Evolutionary conservation across 2,329 filamentous ascomycete species (phyloP).

Genomic region (Knoxdaviesia proteae): DNA sequence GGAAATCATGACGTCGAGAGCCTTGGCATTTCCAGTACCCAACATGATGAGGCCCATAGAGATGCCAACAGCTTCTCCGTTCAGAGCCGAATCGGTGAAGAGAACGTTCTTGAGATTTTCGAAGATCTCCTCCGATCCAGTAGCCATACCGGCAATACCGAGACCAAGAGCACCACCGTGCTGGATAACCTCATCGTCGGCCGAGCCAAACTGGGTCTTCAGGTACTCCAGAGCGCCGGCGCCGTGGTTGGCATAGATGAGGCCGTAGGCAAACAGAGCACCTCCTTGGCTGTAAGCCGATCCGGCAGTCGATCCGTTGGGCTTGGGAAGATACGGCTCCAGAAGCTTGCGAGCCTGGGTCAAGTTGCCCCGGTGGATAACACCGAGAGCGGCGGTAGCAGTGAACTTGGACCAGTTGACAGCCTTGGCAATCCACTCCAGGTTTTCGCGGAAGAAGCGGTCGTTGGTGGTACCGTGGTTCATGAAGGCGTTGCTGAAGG

Average conservation of each 20-base stretch:
- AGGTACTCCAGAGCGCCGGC: slow-evolving; percentile 72
- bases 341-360: slow-evolving; percentile 83
- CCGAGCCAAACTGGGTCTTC: slow-evolving; percentile 50
- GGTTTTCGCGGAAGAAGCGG: slow-evolving; percentile 93
- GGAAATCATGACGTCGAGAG: slow-evolving; percentile 87
- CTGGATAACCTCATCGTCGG: slow-evolving; percentile 82
- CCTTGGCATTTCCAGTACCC: slow-evolving; percentile 86
- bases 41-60: slow-evolving; percentile 97
- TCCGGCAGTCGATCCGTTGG: slow-evolving; percentile 36
- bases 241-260: slow-evolving; percentile 95
- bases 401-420: slow-evolving; percentile 99
- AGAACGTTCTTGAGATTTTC: slow-evolving; percentile 77
- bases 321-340: slow-evolving; percentile 76
- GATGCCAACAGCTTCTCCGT: slow-evolving; percentile 87
- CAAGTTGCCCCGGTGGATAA: slow-evolving; percentile 90
- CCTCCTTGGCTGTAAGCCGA: slow-evolving; percentile 94
- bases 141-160: slow-evolving; percentile 94
- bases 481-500: slow-evolving; percentile 98
- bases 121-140: slow-evolving; percentile 74
- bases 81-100: slow-evolving; percentile 85
- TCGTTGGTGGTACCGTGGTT: slow-evolving; percentile 96
- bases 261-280: slow-evolving; percentile 80
- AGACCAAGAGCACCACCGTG: slow-evolving; percentile 89
- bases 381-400: slow-evolving; percentile 83
- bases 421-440: slow-evolving; percentile 95